A percentile compares a stretch with the other conserved stretches of the same genome.
Conservation (phyloP, 2,329 filamentous ascomycete genomes). For the Colletotrichum endophyticum region DNA sequence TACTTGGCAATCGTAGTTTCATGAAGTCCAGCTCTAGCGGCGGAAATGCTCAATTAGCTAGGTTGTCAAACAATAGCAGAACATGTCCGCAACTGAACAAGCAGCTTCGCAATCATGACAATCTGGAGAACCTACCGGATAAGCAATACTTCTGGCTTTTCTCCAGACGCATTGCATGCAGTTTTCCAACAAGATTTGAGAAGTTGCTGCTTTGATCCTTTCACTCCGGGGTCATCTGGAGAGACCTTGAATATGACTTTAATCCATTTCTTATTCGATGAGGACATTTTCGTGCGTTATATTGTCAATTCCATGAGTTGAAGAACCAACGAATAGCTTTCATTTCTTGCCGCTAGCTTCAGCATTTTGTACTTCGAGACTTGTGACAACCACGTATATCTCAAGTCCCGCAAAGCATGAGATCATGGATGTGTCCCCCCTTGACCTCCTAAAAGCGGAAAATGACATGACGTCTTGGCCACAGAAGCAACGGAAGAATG, state of each 20-base stretch:
- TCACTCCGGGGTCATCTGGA: not conserved
- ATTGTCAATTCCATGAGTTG: too few relatives aligned
- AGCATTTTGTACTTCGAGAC: too few relatives aligned
- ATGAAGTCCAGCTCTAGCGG: not conserved
- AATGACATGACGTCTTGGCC: too few relatives aligned
- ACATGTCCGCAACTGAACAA: not conserved
- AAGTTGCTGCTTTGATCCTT: not conserved
- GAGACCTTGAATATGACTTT: not conserved
- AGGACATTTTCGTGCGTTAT: not conserved
- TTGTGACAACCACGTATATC: too few relatives aligned
- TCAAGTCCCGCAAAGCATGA: too few relatives aligned
- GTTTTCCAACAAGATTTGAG: not conserved
- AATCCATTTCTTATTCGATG: not conserved
- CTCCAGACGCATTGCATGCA: not conserved
- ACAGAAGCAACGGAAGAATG: too few relatives aligned
- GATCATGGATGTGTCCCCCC: too few relatives aligned
- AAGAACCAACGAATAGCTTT: too few relatives aligned
- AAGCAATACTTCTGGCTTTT: not conserved
- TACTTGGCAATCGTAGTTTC: not conserved
- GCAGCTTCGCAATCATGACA: not conserved
- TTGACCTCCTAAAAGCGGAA: too few relatives aligned
- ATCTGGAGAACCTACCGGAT: not conserved
- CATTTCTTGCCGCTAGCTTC: not conserved
- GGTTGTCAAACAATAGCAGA: rapidly evolving
- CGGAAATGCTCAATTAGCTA: not conserved